Base-by-base conservation (phyloP, 1,284 basidiomycete species). In the Amylostereum areolatum region DNA sequence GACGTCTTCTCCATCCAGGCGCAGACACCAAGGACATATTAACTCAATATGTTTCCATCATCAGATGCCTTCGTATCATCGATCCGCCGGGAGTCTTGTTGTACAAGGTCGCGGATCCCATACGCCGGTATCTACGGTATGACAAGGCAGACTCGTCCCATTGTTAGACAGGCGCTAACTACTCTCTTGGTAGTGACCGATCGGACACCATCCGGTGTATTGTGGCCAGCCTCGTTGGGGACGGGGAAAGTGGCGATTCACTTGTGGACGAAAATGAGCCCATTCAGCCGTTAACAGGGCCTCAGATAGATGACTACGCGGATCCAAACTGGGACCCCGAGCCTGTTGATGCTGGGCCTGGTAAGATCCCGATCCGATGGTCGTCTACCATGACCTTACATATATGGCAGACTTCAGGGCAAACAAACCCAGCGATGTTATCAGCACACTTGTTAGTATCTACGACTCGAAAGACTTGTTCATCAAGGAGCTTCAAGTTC, bases 401-500 rank as follows among this genome's bases (percentile, higher is more conserved):
- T 36, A 28, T 36, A 44, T 30, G 37, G 25, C 60, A 93, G 93
- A 93, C 56, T 97, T 95, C 69, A 78, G 92, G 31, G 82, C 88
- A 0, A 92, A 87, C 61, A 92, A 89, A 62, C 83, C 88, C 0
- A 88, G 87, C 56, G 94, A 97, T 62, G 83, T 97, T 52, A 86
- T 97, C 59, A 94, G 90, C 62, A 95, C 93, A 1, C 81, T 97
- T 1, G 92, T 97, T 55, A 93, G 90, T 63, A 97, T 97, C 56
- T 97, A 96, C 60, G 92, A 96, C 60, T 93, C 92, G 2, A 89
- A 92, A 59, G 94, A 96, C 57, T 78, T 95, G 7, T 97, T 97
- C 59, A 82, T 97, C 59, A 94, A 92, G 62, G 94, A 97, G 65
- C 72, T 97, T 31, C 95, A 97, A 63, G 83, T 89, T 1, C 69